Conservation (phyloP, 768 basidiomycete species). For the Ephemerocybe angulata region DNA sequence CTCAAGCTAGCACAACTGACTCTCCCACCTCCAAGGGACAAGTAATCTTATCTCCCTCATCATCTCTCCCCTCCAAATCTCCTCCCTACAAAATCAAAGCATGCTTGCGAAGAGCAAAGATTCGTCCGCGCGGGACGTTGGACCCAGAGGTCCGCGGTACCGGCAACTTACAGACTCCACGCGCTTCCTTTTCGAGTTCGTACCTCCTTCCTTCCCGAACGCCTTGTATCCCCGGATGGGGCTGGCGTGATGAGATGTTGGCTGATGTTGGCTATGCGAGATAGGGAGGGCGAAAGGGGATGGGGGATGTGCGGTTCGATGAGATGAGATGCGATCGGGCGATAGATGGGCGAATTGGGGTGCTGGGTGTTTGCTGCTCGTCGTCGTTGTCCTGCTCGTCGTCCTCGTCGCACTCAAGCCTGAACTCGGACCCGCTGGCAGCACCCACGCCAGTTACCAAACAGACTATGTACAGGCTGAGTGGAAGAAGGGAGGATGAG, state of each 20-base stretch:
- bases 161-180: not conserved
- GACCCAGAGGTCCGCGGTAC: not conserved
- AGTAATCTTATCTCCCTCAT: not conserved
- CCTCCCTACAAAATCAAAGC: too few relatives aligned
- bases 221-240: not conserved
- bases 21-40: too few relatives aligned
- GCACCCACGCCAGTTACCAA: too few relatives aligned
- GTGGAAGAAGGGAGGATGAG: too few relatives aligned
- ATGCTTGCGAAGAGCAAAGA: not conserved
- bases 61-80: not conserved
- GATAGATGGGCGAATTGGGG: not conserved
- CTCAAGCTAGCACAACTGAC: too few relatives aligned
- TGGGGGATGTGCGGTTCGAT: too few relatives aligned
- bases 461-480: too few relatives aligned
- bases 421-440: too few relatives aligned
- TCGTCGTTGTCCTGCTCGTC: too few relatives aligned
- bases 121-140: constrained; percentile 1
- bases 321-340: constrained; percentile 11
- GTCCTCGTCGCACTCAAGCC: too few relatives aligned
- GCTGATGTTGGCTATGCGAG: constrained; percentile 11
- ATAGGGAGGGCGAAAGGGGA: constrained; percentile 7
- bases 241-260: not conserved
- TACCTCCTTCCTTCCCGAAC: not conserved
- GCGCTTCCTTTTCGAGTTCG: too few relatives aligned
- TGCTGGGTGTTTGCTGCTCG: not conserved